Base-by-base conservation (phyloP, 2,329 filamentous ascomycete genomes). In the Cytospora paraplurivora region DNA sequence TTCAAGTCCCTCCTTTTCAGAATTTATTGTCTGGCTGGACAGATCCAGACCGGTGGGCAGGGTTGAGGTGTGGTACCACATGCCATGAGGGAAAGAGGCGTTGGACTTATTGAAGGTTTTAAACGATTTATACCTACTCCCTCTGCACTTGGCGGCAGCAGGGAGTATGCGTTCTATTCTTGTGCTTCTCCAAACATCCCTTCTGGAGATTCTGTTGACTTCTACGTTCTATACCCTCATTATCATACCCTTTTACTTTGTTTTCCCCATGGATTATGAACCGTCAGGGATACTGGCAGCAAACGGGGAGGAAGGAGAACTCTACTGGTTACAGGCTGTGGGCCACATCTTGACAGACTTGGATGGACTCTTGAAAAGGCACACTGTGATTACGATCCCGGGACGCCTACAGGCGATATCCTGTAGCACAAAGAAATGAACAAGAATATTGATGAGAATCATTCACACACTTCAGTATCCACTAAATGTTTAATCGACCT, bases 71-170 rank as follows among this genome's bases (percentile, higher is more conserved):
- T 60, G 56, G 47, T 47, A 59, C 38, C 19, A 32, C 21, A 32
- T 52, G 56, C 47, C 55, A 52, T 44, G 62, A 50, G 47, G 33
- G 35, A 51, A 19, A 35, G 33, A 61, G 51, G 49, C 55, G 63
- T 54, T 37, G 53, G 54, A 62, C 47, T 56, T 59, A 27, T 51
- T 59, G 34, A 21, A 55, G 41, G 19, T 15, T 38, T 50, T 34
- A 44, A 55, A 19, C 34, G 41, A 7, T 15, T n/a, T 61, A 38
- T 61, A 61, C 38, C 57, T 60, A 63, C 61, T 63, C 62, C 62
- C 61, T 61, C 53, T 58, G 64, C 64, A 61, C 53, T 54, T 34
- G 35, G 64, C 19, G 61, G 64, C 64, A 66, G 56, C 62, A 66
- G 60, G 47, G 41, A 56, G 61, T 27, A 41, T 53, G 60, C 53